Percentiles rank a stretch among this genome's conserved stretches.
Conservation (phyloP, 805 yeast genomes). For the Candida vartiovaarae region DNA sequence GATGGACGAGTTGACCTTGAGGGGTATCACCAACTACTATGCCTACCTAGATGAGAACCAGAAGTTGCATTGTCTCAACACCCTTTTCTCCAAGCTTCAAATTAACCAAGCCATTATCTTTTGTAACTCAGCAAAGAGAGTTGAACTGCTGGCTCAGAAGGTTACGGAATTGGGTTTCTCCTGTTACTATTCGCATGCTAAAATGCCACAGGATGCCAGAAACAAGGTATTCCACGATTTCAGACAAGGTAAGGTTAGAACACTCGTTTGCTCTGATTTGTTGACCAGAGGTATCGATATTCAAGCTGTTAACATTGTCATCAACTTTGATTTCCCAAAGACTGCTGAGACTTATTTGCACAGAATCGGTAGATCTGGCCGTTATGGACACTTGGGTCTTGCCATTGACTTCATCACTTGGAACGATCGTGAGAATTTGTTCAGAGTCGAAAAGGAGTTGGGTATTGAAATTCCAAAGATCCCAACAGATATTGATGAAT, state of each 20-base stretch:
- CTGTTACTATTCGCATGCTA: constrained; percentile 94
- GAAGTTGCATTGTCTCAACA: constrained; percentile 92
- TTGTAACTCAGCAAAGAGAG: constrained; percentile 95
- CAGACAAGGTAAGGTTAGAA: constrained; percentile 96
- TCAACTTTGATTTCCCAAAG: constrained; percentile 97
- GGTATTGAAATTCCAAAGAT: constrained; percentile 97
- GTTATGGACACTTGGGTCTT: constrained; percentile 96
- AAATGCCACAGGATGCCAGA: constrained; percentile 95
- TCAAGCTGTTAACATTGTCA: constrained; percentile 97
- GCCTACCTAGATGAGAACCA: constrained; percentile 98
- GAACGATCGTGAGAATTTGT: constrained; percentile 91
- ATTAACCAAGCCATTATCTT: constrained; percentile 95
- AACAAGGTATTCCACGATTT: constrained; percentile 98
- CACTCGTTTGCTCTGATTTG: constrained; percentile 92
- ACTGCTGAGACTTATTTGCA: constrained; percentile 96
- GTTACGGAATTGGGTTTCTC: constrained; percentile 95
- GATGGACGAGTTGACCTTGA: constrained; percentile 94
- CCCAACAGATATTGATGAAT: constrained; percentile 86
- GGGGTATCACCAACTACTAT: constrained; percentile 95
- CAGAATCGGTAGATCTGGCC: constrained; percentile 98
- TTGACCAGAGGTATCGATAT: constrained; percentile 98
- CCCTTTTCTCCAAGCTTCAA: constrained; percentile 87
- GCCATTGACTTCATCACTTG: constrained; percentile 95
- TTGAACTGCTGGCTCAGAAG: constrained; percentile 89
- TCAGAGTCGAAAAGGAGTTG: constrained; percentile 92